These are phyloP conservation scores for Epichloe festucae DNA, from an alignment of 2,329 filamentous ascomycete genomes.

Conservation along the genomic window DNA sequence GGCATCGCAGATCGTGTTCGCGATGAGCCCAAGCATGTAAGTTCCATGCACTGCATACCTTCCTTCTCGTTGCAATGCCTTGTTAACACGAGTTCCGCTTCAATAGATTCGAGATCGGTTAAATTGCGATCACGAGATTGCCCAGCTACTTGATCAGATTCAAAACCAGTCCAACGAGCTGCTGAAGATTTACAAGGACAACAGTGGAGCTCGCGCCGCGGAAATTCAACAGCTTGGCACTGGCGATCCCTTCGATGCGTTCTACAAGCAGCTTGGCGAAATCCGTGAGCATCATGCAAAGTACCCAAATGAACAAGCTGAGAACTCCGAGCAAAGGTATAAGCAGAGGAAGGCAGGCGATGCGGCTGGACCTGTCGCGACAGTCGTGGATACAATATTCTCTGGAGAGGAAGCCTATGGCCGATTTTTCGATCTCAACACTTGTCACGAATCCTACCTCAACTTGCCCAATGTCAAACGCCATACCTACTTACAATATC, in stretches of 20 bases:
- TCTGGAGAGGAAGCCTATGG: slow-evolving; percentile 92
- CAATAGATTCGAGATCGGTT: slow-evolving; percentile 73
- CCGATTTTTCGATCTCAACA: slow-evolving; percentile 80
- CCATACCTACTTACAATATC: slow-evolving; percentile 80
- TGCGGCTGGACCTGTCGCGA: slow-evolving; percentile 48
- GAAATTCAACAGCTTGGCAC: slow-evolving; percentile 77
- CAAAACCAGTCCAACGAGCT: slow-evolving; percentile 73
- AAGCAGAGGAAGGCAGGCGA: slow-evolving; percentile 52
- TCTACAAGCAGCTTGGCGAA: slow-evolving; percentile 70
- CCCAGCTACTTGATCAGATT: slow-evolving; percentile 76
- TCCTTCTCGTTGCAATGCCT: neutral
- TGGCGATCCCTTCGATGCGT: slow-evolving; percentile 79
- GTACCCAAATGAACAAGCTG: slow-evolving; percentile 88
- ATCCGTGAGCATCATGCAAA: slow-evolving; percentile 80
- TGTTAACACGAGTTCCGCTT: slow-evolving; percentile 11
- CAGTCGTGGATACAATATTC: slow-evolving; percentile 80
- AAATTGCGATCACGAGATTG: slow-evolving; percentile 82
- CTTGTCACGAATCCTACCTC: slow-evolving; percentile 73
- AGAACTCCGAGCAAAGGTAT: slow-evolving; percentile 90
- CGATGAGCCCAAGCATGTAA: slow-evolving; percentile 78
- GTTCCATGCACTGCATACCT: slow-evolving; percentile 17
- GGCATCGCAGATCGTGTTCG: slow-evolving; percentile 79
- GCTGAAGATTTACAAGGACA: slow-evolving; percentile 73
- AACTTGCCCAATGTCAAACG: slow-evolving; percentile 82
- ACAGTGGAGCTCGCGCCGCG: slow-evolving; percentile 53